phyloP scores from a whole-genome alignment of 306 rosid species.

The Dryas alaskensis region DNA sequence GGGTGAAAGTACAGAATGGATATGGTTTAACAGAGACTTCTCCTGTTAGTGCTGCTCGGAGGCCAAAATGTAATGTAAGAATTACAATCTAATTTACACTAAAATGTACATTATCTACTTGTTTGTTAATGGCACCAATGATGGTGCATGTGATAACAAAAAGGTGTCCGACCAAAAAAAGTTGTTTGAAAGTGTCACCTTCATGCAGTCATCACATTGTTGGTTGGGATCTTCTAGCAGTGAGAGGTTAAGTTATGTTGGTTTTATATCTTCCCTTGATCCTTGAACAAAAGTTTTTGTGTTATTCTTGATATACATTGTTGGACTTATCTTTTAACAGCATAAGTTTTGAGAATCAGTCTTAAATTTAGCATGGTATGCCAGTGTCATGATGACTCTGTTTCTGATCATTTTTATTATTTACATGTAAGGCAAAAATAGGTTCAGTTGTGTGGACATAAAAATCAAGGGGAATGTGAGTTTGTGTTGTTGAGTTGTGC shows the following conservation, averaged over 20 bases:
- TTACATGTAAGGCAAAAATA: background rate
- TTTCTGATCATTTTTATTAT: background rate
- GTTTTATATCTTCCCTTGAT: no score
- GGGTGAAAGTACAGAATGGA: slow-evolving; percentile 80
- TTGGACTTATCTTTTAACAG: background rate
- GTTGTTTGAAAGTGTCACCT: background rate
- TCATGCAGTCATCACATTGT: background rate
- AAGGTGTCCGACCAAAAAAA: no score
- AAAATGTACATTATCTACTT: background rate
- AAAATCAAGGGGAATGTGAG: background rate
- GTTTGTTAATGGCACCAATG: background rate
- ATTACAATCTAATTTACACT: slow-evolving; percentile 13
- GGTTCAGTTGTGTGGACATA: background rate
- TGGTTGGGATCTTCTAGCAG: background rate
- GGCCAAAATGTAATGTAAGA: slow-evolving; percentile 71
- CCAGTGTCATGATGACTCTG: background rate
- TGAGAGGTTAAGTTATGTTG: background rate
- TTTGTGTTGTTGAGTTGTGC: no score
- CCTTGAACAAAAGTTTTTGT: background rate
- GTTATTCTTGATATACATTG: background rate
- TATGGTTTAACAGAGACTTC: slow-evolving; percentile 93
- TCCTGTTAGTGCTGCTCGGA: slow-evolving; percentile 81
- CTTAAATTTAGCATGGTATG: background rate
- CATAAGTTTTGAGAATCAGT: background rate
- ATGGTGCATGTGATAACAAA: background rate